Evolutionary conservation across 768 basidiomycete genomes (phyloP).

Genomic region (Psilocybe azurescens): DNA sequence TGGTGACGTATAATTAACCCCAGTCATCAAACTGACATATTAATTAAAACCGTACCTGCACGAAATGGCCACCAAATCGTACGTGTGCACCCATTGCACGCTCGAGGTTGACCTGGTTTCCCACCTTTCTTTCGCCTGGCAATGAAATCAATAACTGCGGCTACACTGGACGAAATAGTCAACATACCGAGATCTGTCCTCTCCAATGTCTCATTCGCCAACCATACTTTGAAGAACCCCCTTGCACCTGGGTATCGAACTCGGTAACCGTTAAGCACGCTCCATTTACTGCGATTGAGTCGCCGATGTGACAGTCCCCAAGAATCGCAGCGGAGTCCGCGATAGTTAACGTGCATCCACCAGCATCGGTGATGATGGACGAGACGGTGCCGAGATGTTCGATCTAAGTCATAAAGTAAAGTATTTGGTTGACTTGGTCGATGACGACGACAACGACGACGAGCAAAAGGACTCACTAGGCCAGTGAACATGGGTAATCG

Average conservation of each 20-base stretch:
- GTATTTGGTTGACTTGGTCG: background rate
- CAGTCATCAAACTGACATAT: background rate
- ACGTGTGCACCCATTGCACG: slow-evolving; percentile 92
- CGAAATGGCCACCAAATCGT: slow-evolving; percentile 96
- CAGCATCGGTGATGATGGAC: slow-evolving; percentile 62
- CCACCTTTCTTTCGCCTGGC: slow-evolving; percentile 77
- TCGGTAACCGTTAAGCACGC: slow-evolving; percentile 90
- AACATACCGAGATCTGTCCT: slow-evolving; percentile 85
- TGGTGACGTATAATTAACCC: slow-evolving; percentile 31
- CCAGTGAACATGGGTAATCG: slow-evolving; percentile 72
- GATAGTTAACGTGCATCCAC: slow-evolving; percentile 87
- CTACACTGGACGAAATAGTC: background rate
- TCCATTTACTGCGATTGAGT: slow-evolving; percentile 92
- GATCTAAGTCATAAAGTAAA: slow-evolving; percentile 56
- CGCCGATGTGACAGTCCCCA: slow-evolving; percentile 89
- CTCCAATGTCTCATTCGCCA: slow-evolving; percentile 93
- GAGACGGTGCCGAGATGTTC: slow-evolving; percentile 87
- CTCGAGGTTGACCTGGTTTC: slow-evolving; percentile 89
- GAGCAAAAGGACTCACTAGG: slow-evolving; percentile 54
- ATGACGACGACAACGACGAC: background rate
- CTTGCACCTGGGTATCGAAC: slow-evolving; percentile 65
- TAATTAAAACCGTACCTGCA: slow-evolving; percentile 65
- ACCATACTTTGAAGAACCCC: slow-evolving; percentile 93
- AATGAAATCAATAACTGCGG: slow-evolving; percentile 19
- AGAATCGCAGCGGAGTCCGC: slow-evolving; percentile 74